Percentiles rank a stretch among this genome's conserved stretches.
Conservation (phyloP, 2,329 filamentous ascomycete genomes). For the Dactylellina drechsleri region DNA sequence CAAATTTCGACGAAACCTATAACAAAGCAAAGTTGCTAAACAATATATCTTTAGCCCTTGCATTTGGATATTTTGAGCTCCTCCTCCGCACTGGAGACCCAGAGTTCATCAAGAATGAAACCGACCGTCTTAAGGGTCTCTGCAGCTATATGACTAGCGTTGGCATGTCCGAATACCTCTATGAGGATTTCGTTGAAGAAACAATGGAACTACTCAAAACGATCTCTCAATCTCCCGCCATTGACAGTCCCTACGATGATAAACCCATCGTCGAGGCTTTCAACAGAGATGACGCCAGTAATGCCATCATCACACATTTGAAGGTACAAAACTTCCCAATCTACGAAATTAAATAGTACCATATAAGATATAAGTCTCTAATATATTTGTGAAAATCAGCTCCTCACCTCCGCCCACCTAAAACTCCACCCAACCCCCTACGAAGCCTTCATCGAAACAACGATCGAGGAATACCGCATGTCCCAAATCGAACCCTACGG, state of each 20-base stretch:
- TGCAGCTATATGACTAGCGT: conserved; percentile 75
- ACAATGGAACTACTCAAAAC: conserved; percentile 75
- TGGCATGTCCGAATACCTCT: conserved; percentile 75
- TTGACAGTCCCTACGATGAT: conserved; percentile 66
- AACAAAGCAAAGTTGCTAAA: conserved; percentile 58
- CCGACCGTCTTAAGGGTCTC: conserved; percentile 76
- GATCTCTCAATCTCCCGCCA: conserved; percentile 69
- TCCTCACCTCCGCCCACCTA: conserved; percentile 85
- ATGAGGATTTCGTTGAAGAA: conserved; percentile 84
- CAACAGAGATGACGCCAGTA: conserved; percentile 75
- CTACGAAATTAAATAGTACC: too few relatives aligned
- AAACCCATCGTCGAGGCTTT: conserved; percentile 74
- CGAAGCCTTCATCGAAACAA: conserved; percentile 73
- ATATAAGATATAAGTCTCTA: not conserved
- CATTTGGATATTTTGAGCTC: conserved; percentile 91
- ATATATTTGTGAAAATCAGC: conserved; percentile 63
- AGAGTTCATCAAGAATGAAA: conserved; percentile 74
- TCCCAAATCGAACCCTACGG: conserved; percentile 77
- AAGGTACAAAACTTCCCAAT: conserved; percentile 63
- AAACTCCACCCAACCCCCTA: conserved; percentile 77
- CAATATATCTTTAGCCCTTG: conserved; percentile 73
- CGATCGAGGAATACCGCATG: conserved; percentile 75
- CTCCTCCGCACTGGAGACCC: conserved; percentile 75
- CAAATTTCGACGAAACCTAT: not conserved
- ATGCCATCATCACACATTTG: conserved; percentile 85